Base-by-base conservation (phyloP, 345 rosid species). In the Psidium guajava region DNA sequence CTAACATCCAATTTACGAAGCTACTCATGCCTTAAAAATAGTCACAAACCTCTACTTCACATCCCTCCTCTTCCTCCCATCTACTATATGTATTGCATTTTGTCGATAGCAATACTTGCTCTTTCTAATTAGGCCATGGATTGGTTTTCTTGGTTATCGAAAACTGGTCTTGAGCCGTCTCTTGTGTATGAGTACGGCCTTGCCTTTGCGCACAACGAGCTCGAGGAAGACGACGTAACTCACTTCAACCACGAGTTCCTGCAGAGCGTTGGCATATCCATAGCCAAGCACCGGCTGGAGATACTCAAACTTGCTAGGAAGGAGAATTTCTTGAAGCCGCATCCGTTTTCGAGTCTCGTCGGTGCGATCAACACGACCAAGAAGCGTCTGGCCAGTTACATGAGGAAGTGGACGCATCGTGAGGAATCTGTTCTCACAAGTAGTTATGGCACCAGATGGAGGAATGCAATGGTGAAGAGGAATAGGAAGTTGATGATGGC, bases 101-200 rank as follows among this genome's bases (percentile, higher is more conserved):
- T 25, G 80, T 56, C 42, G 54, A 55, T 28, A 57, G 40, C 85
- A 47, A 42, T 56, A 58, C 54, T 44, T 49, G 10, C 74, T 13
- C 44, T 24, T 4, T 64, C 40, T 7, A 8, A n/a, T 47, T 54
- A 82, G 77, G 54, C 77, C 58, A 95, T 96, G 99, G 98, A 97
- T 83, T 97, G 99, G 99, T 96, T 93, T 89, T 90, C 98, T 11
- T 97, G 99, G 99, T 94, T 97, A 11, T 93, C 98, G 47, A 93
- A 89, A 88, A 92, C 96, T 3, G 90, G 90, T 75, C 95, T 97
- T 1, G 98, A 95, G 74, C 93, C 96, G 40, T 91, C 95, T 8
- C 93, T 95, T 1, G 91, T 97, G 28, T 94, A 97, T 82, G 98
- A 97, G 74, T 96, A 96, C 82, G 93, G 95, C 64, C 94, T 95